Evolutionary conservation across 805 yeast species (phyloP), one percentile per base, ranked within the genome.

Genomic region (Metschnikowia continentalis): DNA sequence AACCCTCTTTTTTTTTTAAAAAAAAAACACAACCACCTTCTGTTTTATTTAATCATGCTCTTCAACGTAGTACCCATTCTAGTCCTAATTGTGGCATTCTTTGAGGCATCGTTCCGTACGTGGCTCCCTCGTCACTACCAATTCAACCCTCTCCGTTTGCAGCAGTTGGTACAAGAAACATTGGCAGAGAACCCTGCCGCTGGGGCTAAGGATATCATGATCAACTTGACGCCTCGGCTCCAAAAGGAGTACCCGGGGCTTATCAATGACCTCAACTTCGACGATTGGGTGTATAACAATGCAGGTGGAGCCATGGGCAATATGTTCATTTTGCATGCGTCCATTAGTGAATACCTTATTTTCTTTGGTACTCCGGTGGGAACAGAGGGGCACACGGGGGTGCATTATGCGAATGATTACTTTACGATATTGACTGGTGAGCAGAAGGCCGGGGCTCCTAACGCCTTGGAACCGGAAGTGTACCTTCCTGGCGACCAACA

Each of bases 301-400:
- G 99, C 99, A 3, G 99, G 99, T 49, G 96, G 96, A 59, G 98
- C 99, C 47, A 94, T 94, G 99, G 94, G 95, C 22, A 83, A 90
- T 49, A 92, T 94, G 98, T 80, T 89, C 61, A 89, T 94, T 54
- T 76, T 92, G 58, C 99, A 94, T 68, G 97, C 98, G 10, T 94
- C 98, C 7, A 76, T 94, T 61, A 77, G 94, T 6, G 99, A 94
- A 71, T 94, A 94, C 66, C 71, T 94, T 66, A 94, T 94, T 64
- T 80, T 94, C 66, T 94, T 94, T 57, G 99, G 99, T 46, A 80
- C 95, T 42, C 89, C 97, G 2, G 79, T 86, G 6, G 99, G 98
- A 39, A 90, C 96, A 14, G 97, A 90, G 69, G 99, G 99, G 42
- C 99, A 94, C 71, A 77, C 89, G 5, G 99, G 99, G 50, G 84